phyloP scores from a whole-genome alignment of 2,329 filamentous ascomycete genomes.

The Trichoderma arundinaceum region DNA sequence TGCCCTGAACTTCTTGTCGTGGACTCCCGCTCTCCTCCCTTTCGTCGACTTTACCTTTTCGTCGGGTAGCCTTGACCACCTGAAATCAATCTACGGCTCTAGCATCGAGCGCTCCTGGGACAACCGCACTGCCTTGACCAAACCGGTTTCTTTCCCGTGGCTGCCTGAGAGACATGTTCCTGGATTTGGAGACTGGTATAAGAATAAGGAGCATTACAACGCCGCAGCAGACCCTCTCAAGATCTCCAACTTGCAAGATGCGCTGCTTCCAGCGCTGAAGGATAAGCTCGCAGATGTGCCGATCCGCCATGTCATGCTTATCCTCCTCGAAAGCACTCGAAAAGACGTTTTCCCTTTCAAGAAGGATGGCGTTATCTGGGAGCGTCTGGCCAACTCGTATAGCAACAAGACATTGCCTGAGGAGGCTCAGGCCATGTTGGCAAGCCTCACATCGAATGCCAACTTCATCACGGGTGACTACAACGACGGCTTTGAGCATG shows the following conservation, averaged over 20 bases:
- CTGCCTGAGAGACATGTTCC: conserved; percentile 33
- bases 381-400: conserved; percentile 44
- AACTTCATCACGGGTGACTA: conserved; percentile 47
- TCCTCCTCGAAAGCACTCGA: conserved; percentile 53
- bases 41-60: conserved; percentile 45
- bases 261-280: conserved; percentile 40
- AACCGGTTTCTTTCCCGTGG: conserved; percentile 34
- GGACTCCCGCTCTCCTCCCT: conserved; percentile 44
- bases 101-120: conserved; percentile 35
- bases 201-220: conserved; percentile 42
- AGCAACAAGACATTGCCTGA: conserved; percentile 44
- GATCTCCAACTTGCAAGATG: conserved; percentile 48
- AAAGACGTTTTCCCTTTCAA: conserved; percentile 54
- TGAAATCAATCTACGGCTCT: conserved; percentile 30
- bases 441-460: conserved; percentile 42
- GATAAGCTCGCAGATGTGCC: conserved; percentile 41
- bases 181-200: conserved; percentile 41
- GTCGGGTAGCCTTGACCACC: conserved; percentile 35
- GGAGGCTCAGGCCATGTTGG: conserved; percentile 39
- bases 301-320: conserved; percentile 52
- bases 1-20: conserved; percentile 45
- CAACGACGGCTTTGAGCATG: conserved; percentile 43
- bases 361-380: conserved; percentile 47
- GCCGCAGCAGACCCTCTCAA: conserved; percentile 48
- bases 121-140: conserved; percentile 34